phyloP scores from a whole-genome alignment of 2,329 filamentous ascomycete species.

The Fusarium abutilonis region DNA sequence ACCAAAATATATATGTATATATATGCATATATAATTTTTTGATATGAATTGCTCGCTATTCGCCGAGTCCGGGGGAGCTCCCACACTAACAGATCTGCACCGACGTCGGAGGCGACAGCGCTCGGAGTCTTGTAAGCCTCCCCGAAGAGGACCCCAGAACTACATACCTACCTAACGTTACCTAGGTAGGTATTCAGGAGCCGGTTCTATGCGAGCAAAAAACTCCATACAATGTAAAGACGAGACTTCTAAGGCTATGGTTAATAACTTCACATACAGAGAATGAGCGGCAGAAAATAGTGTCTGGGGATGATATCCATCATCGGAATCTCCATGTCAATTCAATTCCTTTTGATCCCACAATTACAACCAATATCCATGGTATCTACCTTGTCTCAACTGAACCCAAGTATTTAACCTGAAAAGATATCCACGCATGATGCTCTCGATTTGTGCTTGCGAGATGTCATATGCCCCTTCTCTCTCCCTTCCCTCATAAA shows the following conservation, averaged over 20 bases:
- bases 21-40: slow-evolving; percentile 9
- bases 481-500: slow-evolving; percentile 25
- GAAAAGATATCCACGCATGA: slow-evolving; percentile 23
- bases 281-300: not conserved
- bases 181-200: not conserved
- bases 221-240: not conserved
- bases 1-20: not conserved
- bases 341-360: slow-evolving; percentile 21
- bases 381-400: slow-evolving; percentile 46
- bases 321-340: slow-evolving; percentile 17
- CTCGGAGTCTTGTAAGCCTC: slow-evolving; percentile 15
- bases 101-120: slow-evolving; percentile 28
- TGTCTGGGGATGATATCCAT: not conserved
- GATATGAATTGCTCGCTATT: slow-evolving; percentile 30
- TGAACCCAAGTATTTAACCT: slow-evolving; percentile 39
- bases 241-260: not conserved
- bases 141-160: not conserved
- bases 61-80: slow-evolving; percentile 22
- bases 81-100: slow-evolving; percentile 21
- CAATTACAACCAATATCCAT: slow-evolving; percentile 35
- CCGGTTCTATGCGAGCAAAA: not conserved
- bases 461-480: slow-evolving; percentile 8
- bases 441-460: slow-evolving; percentile 12
- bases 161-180: too few relatives aligned
- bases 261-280: not conserved